Base-by-base conservation (phyloP, 345 rosid genomes). In the Arabis alpina region DNA sequence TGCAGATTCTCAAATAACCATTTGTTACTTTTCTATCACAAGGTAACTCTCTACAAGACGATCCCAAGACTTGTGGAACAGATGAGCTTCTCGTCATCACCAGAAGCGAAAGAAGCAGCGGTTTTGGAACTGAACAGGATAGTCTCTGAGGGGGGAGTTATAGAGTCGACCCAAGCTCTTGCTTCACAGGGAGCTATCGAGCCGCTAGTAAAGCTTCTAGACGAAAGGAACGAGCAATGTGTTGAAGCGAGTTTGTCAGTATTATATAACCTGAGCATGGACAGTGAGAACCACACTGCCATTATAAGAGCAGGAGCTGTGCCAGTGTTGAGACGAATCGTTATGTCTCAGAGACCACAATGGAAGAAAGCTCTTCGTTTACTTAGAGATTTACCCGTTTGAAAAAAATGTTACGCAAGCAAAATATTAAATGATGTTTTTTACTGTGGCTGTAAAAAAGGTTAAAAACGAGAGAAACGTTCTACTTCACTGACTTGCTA, bases 231-330 rank as follows among this genome's bases (percentile, higher is more conserved):
- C 15, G 83, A 73, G 55, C 76, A 69, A 64, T 86, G 88, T 0
- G 83, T 78, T 0, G 92, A 90, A 59, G 97, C 97, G n/a, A 83
- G 84, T 56, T 73, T 88, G 24, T 78, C 87, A 1, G 77, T 93
- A 49, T 81, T 90, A 16, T 88, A 93, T 73, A 87, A 85, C 56
- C 63, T 90, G 58, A 88, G 97, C 81, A 90, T 88, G 96, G 88
- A 93, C 77, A 63, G 76, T 1, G 98, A 90, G 80, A 93, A 93
- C 71, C 97, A 90, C 47, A 32, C 82, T 0, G 86, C 88, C 3
- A 88, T 93, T 54, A 54, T 86, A 5, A 88, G 93, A 73, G 88
- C 93, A 0, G 91, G 96, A 60, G 97, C 96, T 16, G 91, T 83
- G 25, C 87, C 97, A 34, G 82, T 68, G 13, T 61, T 93, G 77